phyloP scores from a whole-genome alignment of 2,329 filamentous ascomycete genomes.

The Fusarium torreyae region DNA sequence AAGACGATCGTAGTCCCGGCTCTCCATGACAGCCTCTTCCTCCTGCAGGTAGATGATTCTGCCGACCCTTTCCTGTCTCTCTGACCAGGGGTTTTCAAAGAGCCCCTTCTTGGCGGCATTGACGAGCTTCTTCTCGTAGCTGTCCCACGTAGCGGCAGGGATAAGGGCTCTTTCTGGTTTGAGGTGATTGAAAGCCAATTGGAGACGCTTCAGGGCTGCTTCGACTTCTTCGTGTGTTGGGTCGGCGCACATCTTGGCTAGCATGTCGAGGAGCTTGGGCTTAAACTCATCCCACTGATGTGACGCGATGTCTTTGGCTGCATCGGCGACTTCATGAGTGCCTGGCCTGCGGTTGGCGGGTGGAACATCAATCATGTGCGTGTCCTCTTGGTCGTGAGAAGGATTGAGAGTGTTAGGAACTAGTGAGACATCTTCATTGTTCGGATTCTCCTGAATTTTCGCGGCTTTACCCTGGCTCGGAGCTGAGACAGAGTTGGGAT shows the following conservation, averaged over 20 bases:
- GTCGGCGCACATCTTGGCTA: conserved; percentile 13
- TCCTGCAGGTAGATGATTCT: conserved; percentile 50
- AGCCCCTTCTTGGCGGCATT: conserved; percentile 22
- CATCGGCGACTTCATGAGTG: conserved; percentile 9
- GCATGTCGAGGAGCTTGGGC: conserved; percentile 24
- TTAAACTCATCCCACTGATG: conserved; percentile 21
- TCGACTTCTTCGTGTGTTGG: conserved; percentile 17
- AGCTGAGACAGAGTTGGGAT: background rate
- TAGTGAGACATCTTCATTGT: background rate
- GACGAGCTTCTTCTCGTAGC: conserved; percentile 46
- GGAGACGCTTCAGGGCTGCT: conserved; percentile 24
- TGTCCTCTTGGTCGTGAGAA: conserved; percentile 7
- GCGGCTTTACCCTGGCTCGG: background rate
- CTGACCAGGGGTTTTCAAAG: conserved; percentile 34
- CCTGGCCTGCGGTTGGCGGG: conserved; percentile 10
- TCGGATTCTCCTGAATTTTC: background rate
- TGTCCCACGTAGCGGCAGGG: conserved; percentile 38
- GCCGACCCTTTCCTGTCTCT: conserved; percentile 45
- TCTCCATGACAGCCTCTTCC: conserved; percentile 47
- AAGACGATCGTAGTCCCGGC: conserved; percentile 49
- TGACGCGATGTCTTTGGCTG: background rate
- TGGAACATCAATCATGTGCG: conserved; percentile 15
- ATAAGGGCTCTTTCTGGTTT: conserved; percentile 40
- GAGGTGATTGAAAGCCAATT: conserved; percentile 8
- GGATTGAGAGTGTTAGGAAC: background rate